Evolutionary conservation across 2,329 filamentous ascomycete genomes (phyloP), one percentile per base, ranked within the genome.

Genomic region (Trichoderma koningiopsis): DNA sequence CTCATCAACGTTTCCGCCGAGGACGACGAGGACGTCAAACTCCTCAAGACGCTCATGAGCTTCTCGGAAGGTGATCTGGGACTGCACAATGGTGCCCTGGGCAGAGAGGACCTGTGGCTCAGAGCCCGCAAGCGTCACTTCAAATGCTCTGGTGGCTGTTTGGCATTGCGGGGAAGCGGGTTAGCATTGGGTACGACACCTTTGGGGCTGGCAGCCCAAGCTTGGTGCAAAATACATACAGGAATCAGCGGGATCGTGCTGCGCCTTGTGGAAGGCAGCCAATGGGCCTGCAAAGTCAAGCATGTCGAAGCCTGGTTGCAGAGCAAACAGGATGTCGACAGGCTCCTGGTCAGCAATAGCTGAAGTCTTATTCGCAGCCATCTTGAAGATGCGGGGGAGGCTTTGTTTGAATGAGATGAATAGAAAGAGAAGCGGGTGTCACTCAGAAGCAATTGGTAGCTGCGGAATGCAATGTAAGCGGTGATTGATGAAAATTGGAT

Each of bases 1-100:
- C 47, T 83, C 81, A 33, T 90, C 86, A 70, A 83, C 82, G 77
- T 88, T 86, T 77, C 93, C 92, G 76, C 93, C 93, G 33, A 93
- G 86, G 72, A 96, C 83, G 79, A 96, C 85, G 74, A 96, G 85
- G 72, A 96, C 85, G 79, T 96, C 93, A 78, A 92, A 94, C 73
- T 94, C 91, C 73, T 89, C 83, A 60, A 94, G 87, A 73, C 85
- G 85, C 70, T 92, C 87, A 80, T 93, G 86, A 71, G 92, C 92
- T 77, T 95, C 92, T 77, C 92, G 91, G 85, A 88, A 93, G 78
- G 89, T 85, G 79, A 94, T 89, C 80, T 96, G 90, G 71, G 91
- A 89, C 75, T 88, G 87, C 79, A 96, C 83, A 74, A 89, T 84
- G 76, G 91, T 86, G 73, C 92, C 92, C 79, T 93, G 84, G 53